Base-by-base conservation (phyloP, 805 yeast species). In the Saccharomycopsis babjevae region DNA sequence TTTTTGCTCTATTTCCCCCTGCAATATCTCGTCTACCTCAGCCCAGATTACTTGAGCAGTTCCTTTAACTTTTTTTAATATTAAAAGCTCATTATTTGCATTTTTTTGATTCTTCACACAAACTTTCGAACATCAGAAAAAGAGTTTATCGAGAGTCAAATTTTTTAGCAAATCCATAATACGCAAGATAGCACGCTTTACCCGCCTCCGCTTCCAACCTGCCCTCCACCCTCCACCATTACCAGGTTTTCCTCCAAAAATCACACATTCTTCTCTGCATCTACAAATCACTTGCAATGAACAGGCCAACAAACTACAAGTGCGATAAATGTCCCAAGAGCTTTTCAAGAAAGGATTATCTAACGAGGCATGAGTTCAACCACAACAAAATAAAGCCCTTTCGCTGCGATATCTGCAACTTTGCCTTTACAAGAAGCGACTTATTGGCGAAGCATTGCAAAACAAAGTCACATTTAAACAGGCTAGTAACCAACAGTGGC, bases 271-370 rank as follows among this genome's bases (percentile, higher is more conserved):
- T 28, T 3, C 32, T 28, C 6, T 28, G 3, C 32, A 28, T 28
- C 6, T 3, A 6, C 18, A 39, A 7, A 39, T 18, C 46, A 40
- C 46, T 32, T 10, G 10, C 39, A 18, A 32, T 52, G 40, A 52
- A 52, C 25, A 34, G 10, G 15, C 10, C 38, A 32, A 52, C 25
- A 32, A n/a, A 8, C 22, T 16, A 46, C 15, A 46, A 46, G n/a
- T 62, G 65, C 57, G 52, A 15, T 5, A 59, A 54, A 20, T 76
- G 62, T 68, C 68, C 54, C 73, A 66, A 66, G 40, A 64, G 68
- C 32, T 69, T 61, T 22, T 57, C 63, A n/a, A 34, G 66, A 56
- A 63, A 62, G 39, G 66, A 63, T 25, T 63, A 63, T 38, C 61
- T 63, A 36, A 62, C 61, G 5, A 39, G 66, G 25, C 66, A 63